Conservation (phyloP, 2,329 filamentous ascomycete genomes). For the Fusarium sp. region DNA sequence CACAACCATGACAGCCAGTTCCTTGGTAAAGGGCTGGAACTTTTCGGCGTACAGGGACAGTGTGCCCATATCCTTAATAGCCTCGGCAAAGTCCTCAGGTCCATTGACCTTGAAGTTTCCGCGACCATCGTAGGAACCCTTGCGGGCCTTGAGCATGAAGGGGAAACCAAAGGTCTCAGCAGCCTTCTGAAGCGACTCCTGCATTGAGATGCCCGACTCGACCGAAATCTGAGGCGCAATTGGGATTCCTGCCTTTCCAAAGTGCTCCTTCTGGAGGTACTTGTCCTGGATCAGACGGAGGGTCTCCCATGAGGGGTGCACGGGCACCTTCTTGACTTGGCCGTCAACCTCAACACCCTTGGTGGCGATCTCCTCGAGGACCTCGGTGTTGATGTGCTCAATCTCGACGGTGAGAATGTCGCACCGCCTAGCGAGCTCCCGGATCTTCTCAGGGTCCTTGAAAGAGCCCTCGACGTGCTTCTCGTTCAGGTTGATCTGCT, state of each 20-base stretch:
- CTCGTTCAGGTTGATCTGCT: slow-evolving; percentile 82
- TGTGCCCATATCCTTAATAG: slow-evolving; percentile 74
- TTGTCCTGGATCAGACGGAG: slow-evolving; percentile 94
- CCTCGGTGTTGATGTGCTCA: slow-evolving; percentile 92
- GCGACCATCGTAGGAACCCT: slow-evolving; percentile 91
- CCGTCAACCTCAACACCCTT: slow-evolving; percentile 61
- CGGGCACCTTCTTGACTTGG: slow-evolving; percentile 62
- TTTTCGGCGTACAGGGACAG: slow-evolving; percentile 88
- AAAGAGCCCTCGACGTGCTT: slow-evolving; percentile 88
- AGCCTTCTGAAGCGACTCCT: slow-evolving; percentile 71
- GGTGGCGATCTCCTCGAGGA: slow-evolving; percentile 83
- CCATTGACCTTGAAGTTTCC: slow-evolving; percentile 67
- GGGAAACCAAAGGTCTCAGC: slow-evolving; percentile 78
- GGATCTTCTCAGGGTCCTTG: slow-evolving; percentile 82
- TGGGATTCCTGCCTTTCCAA: slow-evolving; percentile 74
- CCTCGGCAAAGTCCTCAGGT: slow-evolving; percentile 65
- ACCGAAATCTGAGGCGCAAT: slow-evolving; percentile 78
- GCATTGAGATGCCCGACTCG: slow-evolving; percentile 64
- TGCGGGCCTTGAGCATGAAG: slow-evolving; percentile 92
- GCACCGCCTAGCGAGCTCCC: slow-evolving; percentile 78
- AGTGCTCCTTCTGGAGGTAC: slow-evolving; percentile 86
- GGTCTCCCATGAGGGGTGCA: slow-evolving; percentile 87
- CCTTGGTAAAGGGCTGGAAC: slow-evolving; percentile 85
- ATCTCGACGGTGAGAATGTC: slow-evolving; percentile 94
- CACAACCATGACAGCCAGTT: slow-evolving; percentile 94